Conservation (phyloP, 371 early-diverging fungal species). For the Nematocida ironsii region DNA sequence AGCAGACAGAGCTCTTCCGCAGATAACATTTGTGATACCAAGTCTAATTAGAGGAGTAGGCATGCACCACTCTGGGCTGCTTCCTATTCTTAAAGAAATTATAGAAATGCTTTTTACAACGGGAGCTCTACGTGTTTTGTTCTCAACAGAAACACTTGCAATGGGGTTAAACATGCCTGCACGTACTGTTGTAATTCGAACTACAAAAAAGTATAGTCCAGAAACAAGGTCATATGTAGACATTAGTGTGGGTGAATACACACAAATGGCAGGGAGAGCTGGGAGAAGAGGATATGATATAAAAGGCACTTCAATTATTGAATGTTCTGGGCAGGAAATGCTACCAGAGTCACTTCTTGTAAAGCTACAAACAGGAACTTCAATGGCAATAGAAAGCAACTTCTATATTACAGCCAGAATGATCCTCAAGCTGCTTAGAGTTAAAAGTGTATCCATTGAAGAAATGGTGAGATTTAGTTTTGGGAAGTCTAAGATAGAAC, state of each 20-base stretch:
- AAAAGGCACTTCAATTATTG: constrained; percentile 78
- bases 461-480: constrained; percentile 68
- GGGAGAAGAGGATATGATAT: constrained; percentile 91
- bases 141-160: constrained; percentile 90
- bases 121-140: constrained; percentile 82
- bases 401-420: constrained; percentile 67
- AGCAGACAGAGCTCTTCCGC: constrained; percentile 75
- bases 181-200: constrained; percentile 84
- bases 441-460: constrained; percentile 64
- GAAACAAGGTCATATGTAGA: constrained; percentile 74
- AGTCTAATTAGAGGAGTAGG: constrained; percentile 85
- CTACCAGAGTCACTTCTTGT: constrained; percentile 53
- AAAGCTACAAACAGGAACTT: constrained; percentile 60
- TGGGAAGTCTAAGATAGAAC: constrained; percentile 65
- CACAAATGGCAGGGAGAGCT: constrained; percentile 97
- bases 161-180: constrained; percentile 99
- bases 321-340: constrained; percentile 74
- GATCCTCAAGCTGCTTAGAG: constrained; percentile 63
- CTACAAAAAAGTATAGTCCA: constrained; percentile 74
- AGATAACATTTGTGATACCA: constrained; percentile 79
- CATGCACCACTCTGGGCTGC: constrained; percentile 89
- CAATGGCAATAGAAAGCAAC: constrained; percentile 61
- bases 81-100: constrained; percentile 93
- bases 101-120: constrained; percentile 88
- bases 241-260: constrained; percentile 82